These are phyloP conservation scores for Populus pruinosa DNA, from an alignment of 345 rosid species.

Conservation along the genomic window DNA sequence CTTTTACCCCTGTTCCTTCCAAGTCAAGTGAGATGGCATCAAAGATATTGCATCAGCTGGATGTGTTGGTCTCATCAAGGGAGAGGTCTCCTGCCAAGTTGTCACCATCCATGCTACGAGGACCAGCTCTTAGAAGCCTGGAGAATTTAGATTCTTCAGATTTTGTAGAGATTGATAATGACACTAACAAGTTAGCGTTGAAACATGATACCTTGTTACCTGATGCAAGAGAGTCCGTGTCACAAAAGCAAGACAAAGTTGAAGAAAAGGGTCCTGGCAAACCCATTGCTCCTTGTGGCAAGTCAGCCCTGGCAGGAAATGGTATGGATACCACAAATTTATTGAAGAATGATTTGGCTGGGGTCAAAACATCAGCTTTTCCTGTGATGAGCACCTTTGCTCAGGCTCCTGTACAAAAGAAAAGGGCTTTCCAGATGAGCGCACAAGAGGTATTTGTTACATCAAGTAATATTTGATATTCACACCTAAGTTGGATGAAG, in stretches of 20 bases:
- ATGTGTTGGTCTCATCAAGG: slow-evolving; percentile 50
- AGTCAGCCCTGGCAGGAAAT: slow-evolving; percentile 30
- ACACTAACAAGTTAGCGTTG: slow-evolving; percentile 29
- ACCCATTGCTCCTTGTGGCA: slow-evolving; percentile 23
- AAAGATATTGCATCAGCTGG: slow-evolving; percentile 73
- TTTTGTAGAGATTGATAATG: slow-evolving; percentile 42
- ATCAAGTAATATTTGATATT: neutral
- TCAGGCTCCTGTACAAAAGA: slow-evolving; percentile 36
- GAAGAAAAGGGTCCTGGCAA: slow-evolving; percentile 16
- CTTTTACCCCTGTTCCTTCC: slow-evolving; percentile 55
- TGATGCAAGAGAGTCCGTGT: slow-evolving; percentile 27
- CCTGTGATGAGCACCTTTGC: slow-evolving; percentile 28
- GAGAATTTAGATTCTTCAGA: slow-evolving; percentile 60
- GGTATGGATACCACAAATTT: slow-evolving; percentile 24
- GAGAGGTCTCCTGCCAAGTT: slow-evolving; percentile 71
- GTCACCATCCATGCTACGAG: slow-evolving; percentile 70
- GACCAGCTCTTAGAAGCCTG: slow-evolving; percentile 76
- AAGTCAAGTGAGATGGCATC: slow-evolving; percentile 78
- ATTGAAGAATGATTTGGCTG: slow-evolving; percentile 27
- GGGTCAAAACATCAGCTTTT: slow-evolving; percentile 29
- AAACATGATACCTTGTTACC: slow-evolving; percentile 9
- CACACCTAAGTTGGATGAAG: neutral
- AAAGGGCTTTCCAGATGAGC: slow-evolving; percentile 65
- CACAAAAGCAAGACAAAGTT: slow-evolving; percentile 32
- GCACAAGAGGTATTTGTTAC: slow-evolving; percentile 64